phyloP scores from a whole-genome alignment of 495 filamentous ascomycete species.

The Penicillium argentinense region DNA sequence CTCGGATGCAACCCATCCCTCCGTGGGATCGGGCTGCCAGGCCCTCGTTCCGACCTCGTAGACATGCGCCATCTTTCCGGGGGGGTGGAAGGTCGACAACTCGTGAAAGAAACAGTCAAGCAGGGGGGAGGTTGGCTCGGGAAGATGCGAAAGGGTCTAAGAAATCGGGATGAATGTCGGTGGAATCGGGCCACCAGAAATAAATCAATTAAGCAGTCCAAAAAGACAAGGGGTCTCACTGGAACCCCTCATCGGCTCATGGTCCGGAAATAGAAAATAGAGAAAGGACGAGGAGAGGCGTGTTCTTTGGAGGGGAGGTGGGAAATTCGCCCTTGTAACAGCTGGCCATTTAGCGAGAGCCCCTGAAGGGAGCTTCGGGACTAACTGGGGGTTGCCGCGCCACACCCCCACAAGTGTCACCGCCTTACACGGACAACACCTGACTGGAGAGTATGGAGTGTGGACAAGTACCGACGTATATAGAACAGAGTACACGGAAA shows the following conservation, averaged over 20 bases:
- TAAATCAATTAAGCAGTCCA: slow-evolving; percentile 25
- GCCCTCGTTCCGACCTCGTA: slow-evolving; percentile 97
- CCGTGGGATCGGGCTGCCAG: slow-evolving; percentile 93
- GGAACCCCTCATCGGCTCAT: slow-evolving; percentile 33
- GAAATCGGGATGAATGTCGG: neutral
- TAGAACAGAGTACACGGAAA: no score
- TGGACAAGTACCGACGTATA: neutral
- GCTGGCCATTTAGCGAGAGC: slow-evolving; percentile 41
- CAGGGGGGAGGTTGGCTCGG: neutral
- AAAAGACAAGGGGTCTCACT: slow-evolving; percentile 32
- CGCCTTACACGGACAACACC: slow-evolving; percentile 16
- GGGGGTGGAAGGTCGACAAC: neutral
- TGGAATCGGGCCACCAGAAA: neutral
- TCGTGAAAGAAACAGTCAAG: no score
- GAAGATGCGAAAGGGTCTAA: slow-evolving; percentile 8
- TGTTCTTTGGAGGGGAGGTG: neutral
- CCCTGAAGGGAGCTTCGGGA: slow-evolving; percentile 45
- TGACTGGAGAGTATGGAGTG: neutral
- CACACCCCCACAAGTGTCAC: slow-evolving; percentile 39
- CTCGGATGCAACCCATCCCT: slow-evolving; percentile 97
- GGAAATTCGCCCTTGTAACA: slow-evolving; percentile 30
- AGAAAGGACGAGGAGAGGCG: slow-evolving; percentile 3
- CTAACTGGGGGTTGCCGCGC: slow-evolving; percentile 34
- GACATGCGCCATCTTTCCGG: slow-evolving; percentile 76
- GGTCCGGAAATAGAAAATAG: slow-evolving; percentile 21